Evolutionary conservation across 768 basidiomycete species (phyloP).

Genomic region (Boletus subparvulus): DNA sequence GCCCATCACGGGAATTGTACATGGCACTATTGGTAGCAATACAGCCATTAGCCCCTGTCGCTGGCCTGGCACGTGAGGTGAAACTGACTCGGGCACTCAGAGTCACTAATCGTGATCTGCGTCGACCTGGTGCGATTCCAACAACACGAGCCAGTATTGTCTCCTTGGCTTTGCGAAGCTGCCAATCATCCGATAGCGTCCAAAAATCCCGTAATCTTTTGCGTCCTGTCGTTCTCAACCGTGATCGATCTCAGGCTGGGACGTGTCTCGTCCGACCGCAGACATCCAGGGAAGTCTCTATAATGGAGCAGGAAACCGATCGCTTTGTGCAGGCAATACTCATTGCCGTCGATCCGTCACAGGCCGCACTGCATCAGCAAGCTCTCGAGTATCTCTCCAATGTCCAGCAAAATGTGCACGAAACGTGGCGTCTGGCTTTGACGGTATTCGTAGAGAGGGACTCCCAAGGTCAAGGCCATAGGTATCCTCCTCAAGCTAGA

Average conservation of each 20-base stretch:
- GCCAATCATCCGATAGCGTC: conserved; percentile 2
- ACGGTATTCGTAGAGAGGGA: conserved; percentile 66
- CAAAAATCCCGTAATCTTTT: background rate
- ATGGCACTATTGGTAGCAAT: conserved; percentile 32
- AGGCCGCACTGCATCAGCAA: conserved; percentile 72
- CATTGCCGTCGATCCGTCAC: conserved; percentile 81
- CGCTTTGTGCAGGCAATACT: conserved; percentile 81
- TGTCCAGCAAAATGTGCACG: conserved; percentile 71
- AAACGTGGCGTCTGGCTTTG: conserved; percentile 81
- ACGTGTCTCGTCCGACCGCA: conserved; percentile 18
- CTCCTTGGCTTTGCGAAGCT: background rate
- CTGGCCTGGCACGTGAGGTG: conserved; percentile 26
- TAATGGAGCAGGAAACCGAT: conserved; percentile 75
- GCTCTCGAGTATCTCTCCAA: conserved; percentile 81
- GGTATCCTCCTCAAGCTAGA: conserved; percentile 68
- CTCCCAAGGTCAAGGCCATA: conserved; percentile 54
- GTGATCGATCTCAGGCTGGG: conserved; percentile 12
- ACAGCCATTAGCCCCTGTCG: conserved; percentile 18
- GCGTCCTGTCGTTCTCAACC: background rate
- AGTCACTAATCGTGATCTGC: background rate
- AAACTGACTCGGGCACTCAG: conserved; percentile 7
- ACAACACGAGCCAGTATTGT: background rate
- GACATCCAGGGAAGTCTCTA: conserved; percentile 11
- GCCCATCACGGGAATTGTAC: conserved; percentile 13
- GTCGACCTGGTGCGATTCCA: background rate